phyloP scores from a whole-genome alignment of 1,284 basidiomycete species.

The Thecaphora thlaspeos region DNA sequence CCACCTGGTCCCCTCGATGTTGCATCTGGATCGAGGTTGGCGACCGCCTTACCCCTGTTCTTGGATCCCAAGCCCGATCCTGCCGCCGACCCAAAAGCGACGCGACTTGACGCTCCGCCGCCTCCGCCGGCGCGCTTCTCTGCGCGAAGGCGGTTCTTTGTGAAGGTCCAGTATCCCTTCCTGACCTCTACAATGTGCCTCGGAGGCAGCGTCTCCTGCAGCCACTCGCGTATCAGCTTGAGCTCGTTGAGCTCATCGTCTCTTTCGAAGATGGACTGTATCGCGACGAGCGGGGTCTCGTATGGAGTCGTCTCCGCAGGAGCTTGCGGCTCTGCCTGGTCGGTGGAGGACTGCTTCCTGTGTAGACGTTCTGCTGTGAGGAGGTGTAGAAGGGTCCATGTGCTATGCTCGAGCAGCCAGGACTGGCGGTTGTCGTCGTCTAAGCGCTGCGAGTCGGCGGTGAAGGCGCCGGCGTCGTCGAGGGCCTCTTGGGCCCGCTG shows the following conservation, averaged over 20 bases:
- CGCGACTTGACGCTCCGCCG: conserved; percentile 11
- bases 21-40: conserved; percentile 53
- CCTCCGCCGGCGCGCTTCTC: conserved; percentile 41
- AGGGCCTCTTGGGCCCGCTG: conserved; percentile 23
- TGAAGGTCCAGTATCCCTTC: conserved; percentile 55
- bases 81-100: conserved; percentile 26
- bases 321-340: conserved; percentile 9
- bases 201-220: conserved; percentile 45
- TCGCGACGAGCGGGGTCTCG: conserved; percentile 51
- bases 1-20: conserved; percentile 40
- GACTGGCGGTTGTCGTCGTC: conserved; percentile 31
- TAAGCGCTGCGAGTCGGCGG: conserved; percentile 12
- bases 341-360: conserved; percentile 33
- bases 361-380: conserved; percentile 37
- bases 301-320: conserved; percentile 21
- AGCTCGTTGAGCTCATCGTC: conserved; percentile 50
- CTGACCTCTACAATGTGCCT: conserved; percentile 51
- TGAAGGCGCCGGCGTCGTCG: conserved; percentile 29
- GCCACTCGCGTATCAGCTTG: conserved; percentile 54
- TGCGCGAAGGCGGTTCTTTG: conserved; percentile 49
- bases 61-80: conserved; percentile 30
- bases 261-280: conserved; percentile 44
- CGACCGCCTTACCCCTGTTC: conserved; percentile 36
- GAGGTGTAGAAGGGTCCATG: conserved; percentile 44
- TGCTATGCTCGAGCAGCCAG: conserved; percentile 47